Evolutionary conservation across 2,329 filamentous ascomycete genomes (phyloP), one percentile per base, ranked within the genome.

Genomic region (Trichoderma sp.): DNA sequence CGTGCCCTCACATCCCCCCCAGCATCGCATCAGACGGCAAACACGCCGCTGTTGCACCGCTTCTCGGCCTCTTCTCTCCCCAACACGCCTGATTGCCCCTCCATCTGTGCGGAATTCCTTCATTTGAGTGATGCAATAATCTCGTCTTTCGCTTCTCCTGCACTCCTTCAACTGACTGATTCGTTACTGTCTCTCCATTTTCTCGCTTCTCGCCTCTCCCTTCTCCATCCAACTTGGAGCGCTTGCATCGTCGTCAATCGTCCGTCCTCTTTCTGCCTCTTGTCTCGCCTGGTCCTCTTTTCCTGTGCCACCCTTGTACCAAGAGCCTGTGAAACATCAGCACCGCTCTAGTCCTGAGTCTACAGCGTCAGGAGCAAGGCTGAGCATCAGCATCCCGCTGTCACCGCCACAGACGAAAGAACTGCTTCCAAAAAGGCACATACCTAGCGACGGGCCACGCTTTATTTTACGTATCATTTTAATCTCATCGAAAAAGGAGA

Each of bases 71-170:
- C 33, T 24, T 27, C 65, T 33, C 41, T 45, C 16, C 7, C 41
- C 41, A 53, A 53, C 45, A 14, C 18, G 24, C 16, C n/a, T 14
- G 33, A 33, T 24, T 68, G 45, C 65, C 65, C 50, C 50, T 69
- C 33, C 21, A n/a, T 14, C 56, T 21, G 56, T 64, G 29, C 60
- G 12, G 31, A 60, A 35, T 71, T 21, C 67, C 35, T 53, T 27
- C 59, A 11, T 38, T 45, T 53, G n/a, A 35, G 33, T 67, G 41
- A 67, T 56, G 71, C 71, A 45, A 21, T 74, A 64, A 74, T 56
- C 29, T 35, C 73, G 7, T 60, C 33, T 24, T 29, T 75, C 21
- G 45, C 56, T 59, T 71, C 24, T 62, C 77, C 21, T 41, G 56
- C 53, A 63, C 21, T 5, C 50, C 50, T 56, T 56, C 50, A 8